Evolutionary conservation across 2,329 filamentous ascomycete species (phyloP).

Genomic region (Cladosporium colombiae): DNA sequence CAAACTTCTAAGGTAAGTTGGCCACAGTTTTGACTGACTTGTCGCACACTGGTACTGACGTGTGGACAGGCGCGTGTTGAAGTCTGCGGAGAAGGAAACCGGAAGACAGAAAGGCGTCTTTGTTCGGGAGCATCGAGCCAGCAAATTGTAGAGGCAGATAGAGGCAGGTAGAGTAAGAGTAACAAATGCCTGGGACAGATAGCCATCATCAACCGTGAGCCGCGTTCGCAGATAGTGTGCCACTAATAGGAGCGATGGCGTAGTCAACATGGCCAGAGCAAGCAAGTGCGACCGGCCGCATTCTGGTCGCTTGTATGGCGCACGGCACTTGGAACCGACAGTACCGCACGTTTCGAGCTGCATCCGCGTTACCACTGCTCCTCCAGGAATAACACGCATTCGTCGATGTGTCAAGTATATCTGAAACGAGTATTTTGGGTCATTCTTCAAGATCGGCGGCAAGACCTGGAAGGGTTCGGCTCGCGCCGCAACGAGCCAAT

Average conservation of each 20-base stretch:
- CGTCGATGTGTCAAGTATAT: neutral
- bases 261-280: neutral
- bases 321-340: neutral
- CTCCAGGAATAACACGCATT: neutral
- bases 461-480: slow-evolving; percentile 1
- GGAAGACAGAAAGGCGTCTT: slow-evolving; percentile 5
- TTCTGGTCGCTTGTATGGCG: neutral
- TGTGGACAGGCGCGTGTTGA: slow-evolving; percentile 1
- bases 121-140: neutral
- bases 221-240: neutral
- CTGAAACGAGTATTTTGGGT: neutral
- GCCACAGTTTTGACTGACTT: neutral
- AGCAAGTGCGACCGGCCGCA: neutral
- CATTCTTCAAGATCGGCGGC: slow-evolving; percentile 3
- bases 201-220: neutral
- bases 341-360: neutral
- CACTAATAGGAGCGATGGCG: neutral
- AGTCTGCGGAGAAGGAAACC: slow-evolving; percentile 1
- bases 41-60: neutral
- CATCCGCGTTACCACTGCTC: neutral
- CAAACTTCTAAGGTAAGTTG: neutral
- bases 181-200: neutral
- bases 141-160: neutral
- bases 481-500: neutral
- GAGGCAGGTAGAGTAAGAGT: neutral